Percentiles rank a stretch among this genome's conserved stretches.
These are phyloP conservation scores for Fusarium dimerum DNA, from an alignment of 2,329 filamentous ascomycete species.

Conservation along the genomic window DNA sequence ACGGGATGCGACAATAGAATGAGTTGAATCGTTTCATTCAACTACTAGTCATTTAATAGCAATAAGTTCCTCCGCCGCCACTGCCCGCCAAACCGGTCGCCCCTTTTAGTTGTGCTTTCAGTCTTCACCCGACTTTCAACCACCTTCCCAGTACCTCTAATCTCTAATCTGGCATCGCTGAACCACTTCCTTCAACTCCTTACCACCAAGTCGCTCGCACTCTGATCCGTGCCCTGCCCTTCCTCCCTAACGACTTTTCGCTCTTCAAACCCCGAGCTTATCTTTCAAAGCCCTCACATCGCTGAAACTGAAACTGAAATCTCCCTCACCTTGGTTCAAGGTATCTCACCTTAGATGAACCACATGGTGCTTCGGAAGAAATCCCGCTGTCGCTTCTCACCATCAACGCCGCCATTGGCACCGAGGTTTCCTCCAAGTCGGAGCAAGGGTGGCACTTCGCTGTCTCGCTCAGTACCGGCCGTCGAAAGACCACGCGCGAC, in stretches of 20 bases:
- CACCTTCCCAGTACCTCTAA: neutral
- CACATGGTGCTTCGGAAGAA: slow-evolving; percentile 46
- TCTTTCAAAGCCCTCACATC: neutral
- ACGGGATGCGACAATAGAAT: neutral
- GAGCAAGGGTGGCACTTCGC: slow-evolving; percentile 34
- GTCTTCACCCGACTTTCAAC: neutral
- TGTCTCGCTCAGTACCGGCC: slow-evolving; percentile 19
- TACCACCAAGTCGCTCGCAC: neutral
- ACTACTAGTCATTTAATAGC: neutral
- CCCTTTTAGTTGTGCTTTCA: slow-evolving; percentile 23
- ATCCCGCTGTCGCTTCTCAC: slow-evolving; percentile 35
- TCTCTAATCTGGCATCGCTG: too few species aligned
- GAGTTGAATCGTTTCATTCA: neutral
- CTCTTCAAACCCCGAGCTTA: neutral
- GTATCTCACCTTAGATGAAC: slow-evolving; percentile 38
- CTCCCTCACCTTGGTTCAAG: too few species aligned
- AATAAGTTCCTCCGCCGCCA: slow-evolving; percentile 30
- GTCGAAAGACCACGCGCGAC: slow-evolving; percentile 40
- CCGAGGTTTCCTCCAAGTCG: slow-evolving; percentile 30
- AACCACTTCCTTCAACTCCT: too few species aligned
- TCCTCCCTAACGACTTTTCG: neutral
- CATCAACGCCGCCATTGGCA: slow-evolving; percentile 23
- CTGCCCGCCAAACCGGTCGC: slow-evolving; percentile 32
- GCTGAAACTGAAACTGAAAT: too few species aligned
- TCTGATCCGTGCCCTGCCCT: neutral